These are phyloP conservation scores for Trichoderma virens DNA, from an alignment of 495 filamentous ascomycete genomes.

Conservation along the genomic window DNA sequence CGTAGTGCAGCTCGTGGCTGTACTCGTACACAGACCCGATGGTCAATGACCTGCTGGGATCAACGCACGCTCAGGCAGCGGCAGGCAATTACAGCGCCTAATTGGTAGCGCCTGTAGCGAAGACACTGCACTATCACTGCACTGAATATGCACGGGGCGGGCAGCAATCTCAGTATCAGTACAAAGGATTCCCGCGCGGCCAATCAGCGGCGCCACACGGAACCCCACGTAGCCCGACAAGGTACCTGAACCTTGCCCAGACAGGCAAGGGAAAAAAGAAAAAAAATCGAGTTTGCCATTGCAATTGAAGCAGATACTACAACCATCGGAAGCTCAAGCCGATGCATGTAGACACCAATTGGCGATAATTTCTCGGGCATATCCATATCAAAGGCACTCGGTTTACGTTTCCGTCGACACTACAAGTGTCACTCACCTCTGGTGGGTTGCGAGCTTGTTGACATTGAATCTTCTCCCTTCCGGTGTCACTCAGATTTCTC, in stretches of 20 bases:
- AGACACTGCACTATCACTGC: background rate
- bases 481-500: background rate
- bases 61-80: background rate
- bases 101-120: background rate
- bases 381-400: background rate
- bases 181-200: background rate
- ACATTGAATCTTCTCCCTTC: background rate
- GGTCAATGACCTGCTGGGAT: background rate
- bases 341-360: background rate
- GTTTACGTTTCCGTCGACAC: background rate
- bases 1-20: constrained; percentile 6
- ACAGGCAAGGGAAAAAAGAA: background rate
- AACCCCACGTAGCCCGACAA: constrained; percentile 1
- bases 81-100: background rate
- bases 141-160: too few species aligned
- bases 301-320: background rate
- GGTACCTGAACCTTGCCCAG: constrained; percentile 13
- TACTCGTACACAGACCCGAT: background rate
- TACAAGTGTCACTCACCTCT: background rate
- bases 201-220: background rate
- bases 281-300: constrained; percentile 10
- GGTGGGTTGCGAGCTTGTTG: background rate
- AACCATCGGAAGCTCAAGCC: background rate
- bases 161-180: too few species aligned
- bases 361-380: background rate